Conservation (phyloP, 139 green algal species). For the Chlorella sp. region DNA sequence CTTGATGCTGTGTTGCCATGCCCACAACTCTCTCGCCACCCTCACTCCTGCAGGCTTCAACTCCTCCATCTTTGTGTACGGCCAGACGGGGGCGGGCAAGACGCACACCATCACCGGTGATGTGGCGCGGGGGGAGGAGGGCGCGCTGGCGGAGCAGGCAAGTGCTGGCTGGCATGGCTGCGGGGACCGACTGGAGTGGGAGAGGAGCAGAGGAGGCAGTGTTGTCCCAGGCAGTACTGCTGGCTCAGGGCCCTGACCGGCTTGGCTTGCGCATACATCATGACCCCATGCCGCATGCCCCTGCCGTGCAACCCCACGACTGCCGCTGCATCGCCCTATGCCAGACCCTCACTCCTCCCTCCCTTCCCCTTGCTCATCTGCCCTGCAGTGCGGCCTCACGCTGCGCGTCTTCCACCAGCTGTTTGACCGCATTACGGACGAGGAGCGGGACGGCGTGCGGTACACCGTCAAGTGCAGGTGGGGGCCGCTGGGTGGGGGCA, state of each 20-base stretch:
- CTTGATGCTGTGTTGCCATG: background rate
- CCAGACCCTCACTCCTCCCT: background rate
- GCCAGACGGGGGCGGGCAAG: constrained; percentile 76
- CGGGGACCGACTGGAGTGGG: too few relatives aligned
- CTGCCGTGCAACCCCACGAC: too few relatives aligned
- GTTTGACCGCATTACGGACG: constrained; percentile 72
- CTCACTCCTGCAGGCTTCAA: constrained; percentile 65
- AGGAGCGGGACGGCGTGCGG: constrained; percentile 47
- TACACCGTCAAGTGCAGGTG: constrained; percentile 53
- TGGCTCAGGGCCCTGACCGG: too few relatives aligned
- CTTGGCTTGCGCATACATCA: too few relatives aligned
- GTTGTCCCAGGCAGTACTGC: too few relatives aligned
- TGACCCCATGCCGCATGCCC: too few relatives aligned
- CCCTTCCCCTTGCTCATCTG: background rate
- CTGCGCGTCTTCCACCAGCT: constrained; percentile 86
- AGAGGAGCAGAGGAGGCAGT: too few relatives aligned
- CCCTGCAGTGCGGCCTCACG: constrained; percentile 63
- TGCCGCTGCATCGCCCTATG: background rate
- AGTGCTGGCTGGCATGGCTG: background rate
- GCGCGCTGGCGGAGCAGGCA: background rate
- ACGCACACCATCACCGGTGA: constrained; percentile 80
- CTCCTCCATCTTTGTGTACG: constrained; percentile 79
- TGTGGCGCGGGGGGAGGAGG: constrained; percentile 22
- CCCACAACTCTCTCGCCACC: background rate
- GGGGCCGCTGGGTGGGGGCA: background rate